Evolutionary conservation across 805 yeast genomes (phyloP), one percentile per base, ranked within the genome.

Genomic region (Metschnikowia koreensis): DNA sequence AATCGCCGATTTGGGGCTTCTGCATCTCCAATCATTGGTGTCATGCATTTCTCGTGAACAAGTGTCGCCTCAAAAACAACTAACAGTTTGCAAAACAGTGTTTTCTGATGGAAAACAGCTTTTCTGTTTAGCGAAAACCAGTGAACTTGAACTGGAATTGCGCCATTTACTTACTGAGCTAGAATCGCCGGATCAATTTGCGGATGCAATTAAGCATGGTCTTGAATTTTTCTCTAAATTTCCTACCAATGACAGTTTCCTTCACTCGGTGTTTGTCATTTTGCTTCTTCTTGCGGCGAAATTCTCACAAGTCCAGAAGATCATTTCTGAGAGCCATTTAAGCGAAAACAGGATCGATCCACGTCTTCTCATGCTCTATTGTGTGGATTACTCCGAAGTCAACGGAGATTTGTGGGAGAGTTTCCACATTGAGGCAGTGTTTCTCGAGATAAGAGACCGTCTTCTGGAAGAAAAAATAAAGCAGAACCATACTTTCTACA

Each of bases 361-460:
- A 6, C 48, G 62, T n/a, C 39, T 57, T 13, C 39, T 55, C 33
- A 48, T 59, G 33, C 38, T 49, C 4, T 49, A 39, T 29, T 44
- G 40, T 12, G 31, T 46, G 5, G 46, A 38, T 1, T 41, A 22
- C 2, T 15, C 26, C 4, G 11, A 46, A 5, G 44, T 40, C 7
- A 27, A 16, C 3, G 50, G 46, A 7, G 38, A 27, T 1, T 36
- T 55, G 12, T 56, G 59, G 57, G 22, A 13, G 22, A 44, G 39
- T 11, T 47, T 52, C 29, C 13, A 9, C 6, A 40, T 45, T 1
- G 49, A 52, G 6, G 38, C 16, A 6, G 41, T 46, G n/a, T 39
- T 52, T 12, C 26, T 50, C 17, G 38, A 49, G 1, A 34, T 52
- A 7, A 37, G 53, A 8, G 45, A 50, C 29, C 10, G 12, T 2